Evolutionary conservation across 2,329 filamentous ascomycete species (phyloP), one percentile per base, ranked within the genome.

Genomic region (Hypoxylon sp.): DNA sequence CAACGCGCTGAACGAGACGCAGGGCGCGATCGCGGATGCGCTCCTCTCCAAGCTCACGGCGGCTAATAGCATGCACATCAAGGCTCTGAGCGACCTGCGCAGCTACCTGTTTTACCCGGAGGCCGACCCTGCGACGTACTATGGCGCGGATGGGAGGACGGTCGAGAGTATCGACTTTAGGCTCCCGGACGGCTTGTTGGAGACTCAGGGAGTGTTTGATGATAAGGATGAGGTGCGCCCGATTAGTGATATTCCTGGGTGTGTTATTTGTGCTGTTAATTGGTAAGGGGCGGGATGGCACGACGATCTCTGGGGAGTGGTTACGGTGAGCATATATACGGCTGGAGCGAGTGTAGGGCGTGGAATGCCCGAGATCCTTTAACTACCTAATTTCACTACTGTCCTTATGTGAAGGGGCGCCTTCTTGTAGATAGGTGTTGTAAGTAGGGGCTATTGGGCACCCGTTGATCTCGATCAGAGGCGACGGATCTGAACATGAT

Each of bases 161-260:
- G 63, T 61, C 3, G 38, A 49, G 17, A 53, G 30, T 17, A 48
- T 69, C 11, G 67, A 69, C 43, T 61, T 64, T 11, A 38, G 23
- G 10, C 23, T 67, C 3, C 63, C 60, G 1, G 51, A 67, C 2
- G 64, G 56, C 3, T 32, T 69, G 46, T n/a, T 67, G 2, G 63
- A 69, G 23, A 67, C 67, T 1, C 64, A 69, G 49, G 60, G 60
- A 0, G 67, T 67, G 30, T 67, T 67, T 13, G 23, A 69, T 25
- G 64, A 64, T 21, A 62, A 38, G 28, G 64, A 67, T 21, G 30
- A 14, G 13, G 11, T 55, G 5, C 43, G 60, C 14, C 23, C 52
- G 5, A 38, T 69, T 25, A 51, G 4, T 13, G 60, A 67, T 52
- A 69, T 69, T 25, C 64, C 60, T 5, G 48, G 36, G 9, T 69